phyloP scores from a whole-genome alignment of 2,329 filamentous ascomycete genomes.

The Catunica adiposa region DNA sequence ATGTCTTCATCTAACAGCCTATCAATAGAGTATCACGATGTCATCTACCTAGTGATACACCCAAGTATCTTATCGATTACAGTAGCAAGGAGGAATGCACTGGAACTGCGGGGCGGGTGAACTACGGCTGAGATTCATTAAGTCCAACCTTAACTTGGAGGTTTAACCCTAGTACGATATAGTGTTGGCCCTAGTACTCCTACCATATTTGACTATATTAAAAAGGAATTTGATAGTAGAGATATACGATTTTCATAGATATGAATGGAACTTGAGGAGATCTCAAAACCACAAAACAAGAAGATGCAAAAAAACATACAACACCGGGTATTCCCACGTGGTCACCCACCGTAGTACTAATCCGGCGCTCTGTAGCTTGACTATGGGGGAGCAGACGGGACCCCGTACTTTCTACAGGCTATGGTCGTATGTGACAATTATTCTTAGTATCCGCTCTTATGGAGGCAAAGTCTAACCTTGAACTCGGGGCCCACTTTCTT shows the following conservation, averaged over 20 bases:
- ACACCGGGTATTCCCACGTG: conserved; percentile 6
- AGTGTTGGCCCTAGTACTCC: too few relatives aligned
- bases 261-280: too few relatives aligned
- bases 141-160: too few relatives aligned
- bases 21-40: background rate
- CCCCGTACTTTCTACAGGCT: conserved; percentile 12
- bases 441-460: too few relatives aligned
- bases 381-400: conserved; percentile 10
- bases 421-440: conserved; percentile 11
- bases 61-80: background rate
- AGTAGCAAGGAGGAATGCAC: background rate
- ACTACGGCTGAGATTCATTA: conserved; percentile 6
- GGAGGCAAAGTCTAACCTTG: too few relatives aligned
- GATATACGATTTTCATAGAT: too few relatives aligned
- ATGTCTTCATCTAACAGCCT: background rate
- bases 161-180: too few relatives aligned
- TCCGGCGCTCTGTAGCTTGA: conserved; percentile 10
- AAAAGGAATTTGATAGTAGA: too few relatives aligned
- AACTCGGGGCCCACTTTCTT: too few relatives aligned
- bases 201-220: too few relatives aligned
- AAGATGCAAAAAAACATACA: conserved; percentile 10
- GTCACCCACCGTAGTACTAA: conserved; percentile 11
- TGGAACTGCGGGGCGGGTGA: conserved; percentile 9
- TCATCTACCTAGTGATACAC: background rate
- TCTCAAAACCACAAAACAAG: background rate